phyloP scores from a whole-genome alignment of 1,139 yeast species.

The Nakaseomyces bracarensis region DNA sequence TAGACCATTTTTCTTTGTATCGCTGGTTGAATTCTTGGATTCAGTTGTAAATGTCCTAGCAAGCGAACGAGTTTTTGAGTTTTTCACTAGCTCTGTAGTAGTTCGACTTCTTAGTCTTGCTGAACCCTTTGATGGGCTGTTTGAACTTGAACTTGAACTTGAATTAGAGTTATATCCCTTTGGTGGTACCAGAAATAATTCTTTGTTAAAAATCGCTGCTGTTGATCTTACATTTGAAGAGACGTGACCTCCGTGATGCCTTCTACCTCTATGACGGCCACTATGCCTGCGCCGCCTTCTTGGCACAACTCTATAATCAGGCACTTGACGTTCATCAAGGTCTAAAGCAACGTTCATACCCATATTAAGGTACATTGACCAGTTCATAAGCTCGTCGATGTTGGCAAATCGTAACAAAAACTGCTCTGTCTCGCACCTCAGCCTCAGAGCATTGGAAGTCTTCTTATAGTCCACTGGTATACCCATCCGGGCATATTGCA shows the following conservation, averaged over 20 bases:
- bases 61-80: neutral
- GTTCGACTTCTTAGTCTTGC: neutral
- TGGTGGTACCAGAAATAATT: slow-evolving; percentile 1
- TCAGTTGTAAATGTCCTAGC: neutral
- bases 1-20: neutral
- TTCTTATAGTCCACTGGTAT: slow-evolving; percentile 55
- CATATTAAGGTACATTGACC: slow-evolving; percentile 52
- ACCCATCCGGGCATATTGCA: slow-evolving; percentile 64
- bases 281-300: slow-evolving; percentile 40
- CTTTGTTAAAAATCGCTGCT: neutral
- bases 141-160: neutral
- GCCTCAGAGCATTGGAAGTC: slow-evolving; percentile 41
- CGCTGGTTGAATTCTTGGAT: neutral
- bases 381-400: slow-evolving; percentile 52
- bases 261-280: slow-evolving; percentile 8
- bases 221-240: neutral
- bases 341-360: slow-evolving; percentile 64
- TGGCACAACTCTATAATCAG: slow-evolving; percentile 67
- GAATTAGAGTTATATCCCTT: neutral
- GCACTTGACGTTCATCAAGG: slow-evolving; percentile 49
- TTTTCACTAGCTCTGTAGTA: neutral
- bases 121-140: neutral
- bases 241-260: neutral
- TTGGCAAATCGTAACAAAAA: slow-evolving; percentile 48
- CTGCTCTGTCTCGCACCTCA: slow-evolving; percentile 64